Evolutionary conservation across 345 rosid genomes (phyloP).

Genomic region (Passiflora organensis): DNA sequence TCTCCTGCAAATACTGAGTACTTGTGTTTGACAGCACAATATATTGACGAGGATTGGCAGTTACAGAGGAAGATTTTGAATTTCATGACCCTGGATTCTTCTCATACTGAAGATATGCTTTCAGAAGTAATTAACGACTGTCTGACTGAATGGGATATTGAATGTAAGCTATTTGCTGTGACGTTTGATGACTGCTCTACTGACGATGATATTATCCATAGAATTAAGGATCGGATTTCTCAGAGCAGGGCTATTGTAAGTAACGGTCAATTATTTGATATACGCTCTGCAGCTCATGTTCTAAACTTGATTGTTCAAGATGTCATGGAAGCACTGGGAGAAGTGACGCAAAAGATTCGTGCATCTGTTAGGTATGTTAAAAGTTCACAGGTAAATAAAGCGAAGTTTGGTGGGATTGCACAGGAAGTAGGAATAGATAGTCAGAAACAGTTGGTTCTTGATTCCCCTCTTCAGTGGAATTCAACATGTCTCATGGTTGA

Average conservation of each 20-base stretch:
- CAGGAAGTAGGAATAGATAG: slow-evolving; percentile 55
- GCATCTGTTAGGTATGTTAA: slow-evolving; percentile 68
- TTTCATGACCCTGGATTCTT: slow-evolving; percentile 70
- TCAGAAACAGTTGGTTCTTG: slow-evolving; percentile 54
- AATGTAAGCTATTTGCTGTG: slow-evolving; percentile 76
- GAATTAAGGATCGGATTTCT: slow-evolving; percentile 57
- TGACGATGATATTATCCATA: slow-evolving; percentile 59
- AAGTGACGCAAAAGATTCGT: slow-evolving; percentile 65
- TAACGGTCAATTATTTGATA: slow-evolving; percentile 64
- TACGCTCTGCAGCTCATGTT: slow-evolving; percentile 68
- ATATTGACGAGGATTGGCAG: slow-evolving; percentile 80
- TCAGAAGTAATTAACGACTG: slow-evolving; percentile 70
- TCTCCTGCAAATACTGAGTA: slow-evolving; percentile 49
- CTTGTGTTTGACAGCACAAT: slow-evolving; percentile 68
- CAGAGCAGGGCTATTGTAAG: slow-evolving; percentile 50
- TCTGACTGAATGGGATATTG: slow-evolving; percentile 81
- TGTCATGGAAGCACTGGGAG: slow-evolving; percentile 53
- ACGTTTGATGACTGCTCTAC: slow-evolving; percentile 62
- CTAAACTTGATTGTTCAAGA: slow-evolving; percentile 58
- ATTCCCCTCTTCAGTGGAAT: slow-evolving; percentile 58
- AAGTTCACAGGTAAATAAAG: slow-evolving; percentile 60
- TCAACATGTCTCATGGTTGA: slow-evolving; percentile 81
- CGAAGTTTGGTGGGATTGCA: slow-evolving; percentile 65
- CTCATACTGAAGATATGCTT: slow-evolving; percentile 81
- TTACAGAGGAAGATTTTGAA: slow-evolving; percentile 72